Conservation (phyloP, 257 asterid species). For the Vinca minor region DNA sequence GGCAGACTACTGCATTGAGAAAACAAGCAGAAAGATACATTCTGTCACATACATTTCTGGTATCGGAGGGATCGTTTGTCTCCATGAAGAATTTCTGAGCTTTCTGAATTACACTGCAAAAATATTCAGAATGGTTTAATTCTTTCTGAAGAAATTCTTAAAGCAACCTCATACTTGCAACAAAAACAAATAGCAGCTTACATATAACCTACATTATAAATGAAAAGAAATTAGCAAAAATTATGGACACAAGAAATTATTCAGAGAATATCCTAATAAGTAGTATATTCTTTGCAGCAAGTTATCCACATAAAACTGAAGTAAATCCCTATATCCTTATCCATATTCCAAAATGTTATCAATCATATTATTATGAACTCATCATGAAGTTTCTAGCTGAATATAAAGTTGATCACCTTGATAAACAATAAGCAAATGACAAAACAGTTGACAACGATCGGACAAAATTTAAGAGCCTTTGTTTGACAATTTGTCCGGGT, state of each 20-base stretch:
- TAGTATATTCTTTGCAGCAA: not conserved
- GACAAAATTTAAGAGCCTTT: constrained; percentile 71
- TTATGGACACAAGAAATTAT: not conserved
- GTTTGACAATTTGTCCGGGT: constrained; percentile 78
- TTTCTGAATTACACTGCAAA: constrained; percentile 80
- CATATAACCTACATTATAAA: not conserved
- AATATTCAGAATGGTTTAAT: constrained; percentile 17
- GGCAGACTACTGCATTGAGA: constrained; percentile 9
- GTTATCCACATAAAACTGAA: not conserved
- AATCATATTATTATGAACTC: not conserved
- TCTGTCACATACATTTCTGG: constrained; percentile 59
- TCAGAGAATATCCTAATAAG: not conserved
- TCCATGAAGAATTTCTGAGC: constrained; percentile 77
- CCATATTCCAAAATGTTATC: not conserved
- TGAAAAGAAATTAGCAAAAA: constrained; percentile 1
- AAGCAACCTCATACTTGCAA: constrained; percentile 1
- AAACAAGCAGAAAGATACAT: constrained; percentile 9
- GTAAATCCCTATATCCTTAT: not conserved
- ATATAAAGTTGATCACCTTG: constrained; percentile 42
- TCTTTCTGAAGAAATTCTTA: constrained; percentile 6
- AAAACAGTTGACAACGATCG: constrained; percentile 86
- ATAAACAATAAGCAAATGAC: constrained; percentile 81
- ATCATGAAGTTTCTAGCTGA: not conserved
- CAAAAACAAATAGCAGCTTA: not conserved
- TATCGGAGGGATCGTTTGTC: constrained; percentile 58